Conservation (phyloP, 805 yeast species). For the Teunomyces pallodes region DNA sequence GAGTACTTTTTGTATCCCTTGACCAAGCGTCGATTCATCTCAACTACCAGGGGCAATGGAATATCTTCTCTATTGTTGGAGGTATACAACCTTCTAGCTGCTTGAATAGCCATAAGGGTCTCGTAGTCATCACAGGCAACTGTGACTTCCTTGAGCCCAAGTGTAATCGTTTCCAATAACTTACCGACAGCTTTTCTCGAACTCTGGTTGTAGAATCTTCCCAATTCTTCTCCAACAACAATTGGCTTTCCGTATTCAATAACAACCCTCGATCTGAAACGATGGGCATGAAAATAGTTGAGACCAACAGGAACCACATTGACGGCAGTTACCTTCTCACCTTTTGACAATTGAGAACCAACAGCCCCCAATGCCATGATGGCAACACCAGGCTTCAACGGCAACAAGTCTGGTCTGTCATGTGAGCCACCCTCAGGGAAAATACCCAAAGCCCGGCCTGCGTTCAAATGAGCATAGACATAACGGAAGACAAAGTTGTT, state of each 20-base stretch:
- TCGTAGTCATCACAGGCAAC: slow-evolving; percentile 42
- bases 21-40: slow-evolving; percentile 38
- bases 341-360: slow-evolving; percentile 21
- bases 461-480: slow-evolving; percentile 37
- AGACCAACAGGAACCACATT: slow-evolving; percentile 40
- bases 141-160: slow-evolving; percentile 37
- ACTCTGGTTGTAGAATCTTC: slow-evolving; percentile 24
- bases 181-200: slow-evolving; percentile 25
- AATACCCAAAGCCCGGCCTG: slow-evolving; percentile 35
- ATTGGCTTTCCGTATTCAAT: slow-evolving; percentile 43
- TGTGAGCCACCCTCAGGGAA: slow-evolving; percentile 48
- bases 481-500: slow-evolving; percentile 33
- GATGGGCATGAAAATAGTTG: slow-evolving; percentile 42
- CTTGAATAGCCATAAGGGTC: slow-evolving; percentile 42
- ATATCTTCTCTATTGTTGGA: slow-evolving; percentile 30
- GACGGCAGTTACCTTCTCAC: slow-evolving; percentile 18
- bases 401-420: slow-evolving; percentile 40
- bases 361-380: slow-evolving; percentile 45
- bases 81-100: slow-evolving; percentile 41
- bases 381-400: slow-evolving; percentile 45
- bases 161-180: slow-evolving; percentile 28
- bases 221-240: slow-evolving; percentile 28
- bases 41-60: slow-evolving; percentile 42
- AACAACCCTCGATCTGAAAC: slow-evolving; percentile 40
- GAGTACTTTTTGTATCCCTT: slow-evolving; percentile 35